A percentile compares a stretch with the other conserved stretches of the same genome.
Conservation (phyloP, 2,329 filamentous ascomycete species). For the Fusarium sp. region DNA sequence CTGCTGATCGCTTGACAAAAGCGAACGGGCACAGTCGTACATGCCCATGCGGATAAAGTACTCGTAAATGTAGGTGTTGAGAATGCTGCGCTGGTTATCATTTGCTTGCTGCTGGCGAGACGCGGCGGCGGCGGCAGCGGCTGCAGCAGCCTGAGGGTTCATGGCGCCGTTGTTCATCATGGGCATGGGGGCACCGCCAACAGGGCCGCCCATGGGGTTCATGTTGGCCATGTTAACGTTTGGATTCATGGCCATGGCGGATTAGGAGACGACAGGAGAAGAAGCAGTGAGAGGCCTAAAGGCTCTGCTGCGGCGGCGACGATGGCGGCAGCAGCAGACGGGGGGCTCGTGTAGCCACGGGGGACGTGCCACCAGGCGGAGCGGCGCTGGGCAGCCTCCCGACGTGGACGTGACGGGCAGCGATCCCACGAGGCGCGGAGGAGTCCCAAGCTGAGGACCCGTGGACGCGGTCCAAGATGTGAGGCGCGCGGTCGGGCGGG, state of each 20-base stretch:
- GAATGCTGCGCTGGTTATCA: constrained; percentile 65
- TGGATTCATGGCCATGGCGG: constrained; percentile 64
- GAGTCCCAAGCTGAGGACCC: constrained; percentile 19
- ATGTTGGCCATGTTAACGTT: constrained; percentile 76
- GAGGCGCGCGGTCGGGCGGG: constrained; percentile 39
- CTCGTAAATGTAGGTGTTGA: constrained; percentile 92
- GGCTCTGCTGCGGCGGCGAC: constrained; percentile 40
- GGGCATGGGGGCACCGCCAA: constrained; percentile 70
- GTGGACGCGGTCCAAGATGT: constrained; percentile 45
- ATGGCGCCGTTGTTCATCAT: constrained; percentile 73
- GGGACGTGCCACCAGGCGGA: constrained; percentile 50
- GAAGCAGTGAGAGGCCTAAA: constrained; percentile 36
- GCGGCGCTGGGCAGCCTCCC: constrained; percentile 49
- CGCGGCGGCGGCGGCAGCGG: constrained; percentile 47
- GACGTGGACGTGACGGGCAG: constrained; percentile 50
- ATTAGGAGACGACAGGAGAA: constrained; percentile 35
- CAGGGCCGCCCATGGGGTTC: constrained; percentile 75
- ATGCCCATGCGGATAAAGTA: constrained; percentile 90
- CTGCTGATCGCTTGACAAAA: constrained; percentile 75
- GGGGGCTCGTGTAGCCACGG: constrained; percentile 49
- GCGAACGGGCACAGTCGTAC: constrained; percentile 82
- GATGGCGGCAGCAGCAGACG: constrained; percentile 35
- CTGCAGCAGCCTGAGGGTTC: constrained; percentile 51
- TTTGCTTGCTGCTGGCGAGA: constrained; percentile 57
- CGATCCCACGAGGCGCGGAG: constrained; percentile 42